phyloP scores from a whole-genome alignment of 2,329 filamentous ascomycete species.

The Thelonectria rubi region DNA sequence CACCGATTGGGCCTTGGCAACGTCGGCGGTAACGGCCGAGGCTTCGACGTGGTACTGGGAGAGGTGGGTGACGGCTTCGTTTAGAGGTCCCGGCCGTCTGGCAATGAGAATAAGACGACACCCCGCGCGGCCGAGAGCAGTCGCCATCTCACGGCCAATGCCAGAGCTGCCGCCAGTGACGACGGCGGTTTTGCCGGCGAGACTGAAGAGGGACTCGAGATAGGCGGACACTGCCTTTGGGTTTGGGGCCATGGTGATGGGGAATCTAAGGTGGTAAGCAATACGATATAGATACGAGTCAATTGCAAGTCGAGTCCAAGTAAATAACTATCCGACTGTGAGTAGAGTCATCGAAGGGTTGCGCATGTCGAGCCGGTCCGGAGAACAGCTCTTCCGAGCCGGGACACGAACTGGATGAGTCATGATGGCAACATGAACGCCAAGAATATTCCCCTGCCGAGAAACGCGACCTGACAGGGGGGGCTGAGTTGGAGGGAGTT shows the following conservation, averaged over 20 bases:
- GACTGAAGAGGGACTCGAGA: conserved; percentile 43
- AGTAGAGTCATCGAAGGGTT: neutral
- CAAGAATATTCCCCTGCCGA: too few species aligned
- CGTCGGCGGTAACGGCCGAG: conserved; percentile 31
- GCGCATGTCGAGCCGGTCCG: neutral
- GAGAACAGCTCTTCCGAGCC: neutral
- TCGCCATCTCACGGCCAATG: conserved; percentile 47
- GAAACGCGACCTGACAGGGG: too few species aligned
- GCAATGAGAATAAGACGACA: conserved; percentile 46
- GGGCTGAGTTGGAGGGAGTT: too few species aligned
- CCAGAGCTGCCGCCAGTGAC: conserved; percentile 48
- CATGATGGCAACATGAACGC: too few species aligned
- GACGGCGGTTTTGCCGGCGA: conserved; percentile 43
- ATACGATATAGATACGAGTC: too few species aligned
- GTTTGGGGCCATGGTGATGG: conserved; percentile 25
- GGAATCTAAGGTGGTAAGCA: too few species aligned
- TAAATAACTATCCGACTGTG: too few species aligned
- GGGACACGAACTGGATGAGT: neutral
- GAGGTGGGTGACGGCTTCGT: conserved; percentile 38
- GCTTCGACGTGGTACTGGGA: conserved; percentile 39
- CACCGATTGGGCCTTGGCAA: conserved; percentile 30
- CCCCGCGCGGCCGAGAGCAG: conserved; percentile 43
- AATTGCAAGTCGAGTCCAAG: too few species aligned
- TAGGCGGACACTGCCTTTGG: conserved; percentile 30
- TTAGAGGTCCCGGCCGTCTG: conserved; percentile 37